phyloP scores from a whole-genome alignment of 805 yeast genomes.

The Ogataea paraovalis region DNA sequence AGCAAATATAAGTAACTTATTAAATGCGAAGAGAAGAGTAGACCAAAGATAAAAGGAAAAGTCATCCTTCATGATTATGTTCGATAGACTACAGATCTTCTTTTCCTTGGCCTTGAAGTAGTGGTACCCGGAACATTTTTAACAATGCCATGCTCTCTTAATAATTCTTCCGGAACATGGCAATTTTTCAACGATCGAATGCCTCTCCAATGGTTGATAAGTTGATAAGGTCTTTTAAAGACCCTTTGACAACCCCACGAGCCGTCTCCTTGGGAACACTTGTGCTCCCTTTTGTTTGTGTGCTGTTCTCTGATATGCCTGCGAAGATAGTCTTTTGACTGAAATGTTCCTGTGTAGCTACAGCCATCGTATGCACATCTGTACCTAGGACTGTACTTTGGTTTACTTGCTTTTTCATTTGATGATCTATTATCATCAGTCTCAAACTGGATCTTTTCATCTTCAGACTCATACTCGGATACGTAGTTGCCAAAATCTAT shows the following conservation, averaged over 20 bases:
- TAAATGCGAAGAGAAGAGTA: no score
- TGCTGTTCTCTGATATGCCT: slow-evolving; percentile 30
- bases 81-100: not conserved
- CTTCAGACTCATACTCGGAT: not conserved
- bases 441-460: not conserved
- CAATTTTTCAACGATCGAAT: slow-evolving; percentile 29
- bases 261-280: slow-evolving; percentile 13
- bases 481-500: not conserved
- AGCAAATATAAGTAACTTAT: no score
- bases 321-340: slow-evolving; percentile 21
- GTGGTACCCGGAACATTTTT: not conserved
- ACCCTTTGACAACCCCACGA: slow-evolving; percentile 31
- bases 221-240: slow-evolving; percentile 32
- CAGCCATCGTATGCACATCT: slow-evolving; percentile 15
- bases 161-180: slow-evolving; percentile 25
- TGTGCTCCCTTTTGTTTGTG: slow-evolving; percentile 17
- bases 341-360: slow-evolving; percentile 25
- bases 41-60: not conserved
- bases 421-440: not conserved
- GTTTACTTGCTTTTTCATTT: not conserved
- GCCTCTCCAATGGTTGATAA: slow-evolving; percentile 33
- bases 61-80: not conserved
- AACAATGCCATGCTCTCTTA: slow-evolving; percentile 2
- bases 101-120: not conserved
- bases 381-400: slow-evolving; percentile 2